Evolutionary conservation across 2,329 filamentous ascomycete species (phyloP), one percentile per base, ranked within the genome.

Genomic region (Tolypocladium tropicale): DNA sequence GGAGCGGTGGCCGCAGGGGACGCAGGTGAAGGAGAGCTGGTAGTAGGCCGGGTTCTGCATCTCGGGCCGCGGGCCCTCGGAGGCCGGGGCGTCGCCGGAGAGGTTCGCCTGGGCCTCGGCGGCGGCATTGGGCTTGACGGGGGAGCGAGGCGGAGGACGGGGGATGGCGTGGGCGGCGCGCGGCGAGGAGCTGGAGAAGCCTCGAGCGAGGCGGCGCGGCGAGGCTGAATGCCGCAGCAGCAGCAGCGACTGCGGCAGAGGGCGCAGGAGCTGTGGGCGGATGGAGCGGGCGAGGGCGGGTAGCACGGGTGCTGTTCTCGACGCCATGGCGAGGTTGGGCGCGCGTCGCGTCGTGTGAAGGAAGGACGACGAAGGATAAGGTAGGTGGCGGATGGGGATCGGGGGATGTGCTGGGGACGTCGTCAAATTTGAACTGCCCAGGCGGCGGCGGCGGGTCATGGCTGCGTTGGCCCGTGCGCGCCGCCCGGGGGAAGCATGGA

Each of bases 1-100:
- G n/a, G 90, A 95, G 57, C 92, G 86, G 37, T 81, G 76, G 50
- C 79, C 77, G 74, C 94, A 99, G 34, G 89, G 90, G 57, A 88
- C 85, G 80, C 94, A 99, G 62, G 94, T 99, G 70, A 99, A 96
- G 53, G 85, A 89, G 61, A 99, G 79, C 63, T 90, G 81, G 74
- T 97, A 99, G 56, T 89, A 83, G 1, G 90, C 90, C 62, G 83
- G 68, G 61, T 69, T 70, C 37, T 60, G 54, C 28, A 69, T 63
- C 14, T 56, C 55, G 16, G 65, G 68, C 5, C 68, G 62, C 53
- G 62, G 55, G 41, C 68, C 62, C 59, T 70, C 65, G 61, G 64
- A 67, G 49, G 62, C 53, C 6, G 63, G 64, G 18, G 43, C 52
- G 41, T 67, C 64, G 28, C 39, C 36, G 2, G 54, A 36, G 12